Evolutionary conservation across 2,329 filamentous ascomycete species (phyloP).

Genomic region (Diaporthe amygdali): DNA sequence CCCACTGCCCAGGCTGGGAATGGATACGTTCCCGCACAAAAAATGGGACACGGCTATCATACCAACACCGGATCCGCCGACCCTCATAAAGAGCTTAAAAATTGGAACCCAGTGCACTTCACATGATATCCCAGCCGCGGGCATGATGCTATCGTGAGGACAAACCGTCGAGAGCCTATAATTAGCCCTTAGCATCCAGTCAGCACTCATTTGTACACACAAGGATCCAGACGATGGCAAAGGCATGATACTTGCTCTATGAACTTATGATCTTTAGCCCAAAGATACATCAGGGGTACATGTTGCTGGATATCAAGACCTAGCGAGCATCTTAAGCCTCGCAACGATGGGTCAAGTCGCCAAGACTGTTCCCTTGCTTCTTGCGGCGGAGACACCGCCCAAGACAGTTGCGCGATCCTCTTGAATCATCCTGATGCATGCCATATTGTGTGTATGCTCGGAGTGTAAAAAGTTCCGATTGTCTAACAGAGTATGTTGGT

Average conservation of each 20-base stretch:
- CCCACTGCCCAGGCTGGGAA: not conserved
- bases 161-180: not conserved
- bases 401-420: not conserved
- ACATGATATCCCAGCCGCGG: not conserved
- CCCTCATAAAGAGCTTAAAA: constrained; percentile 11
- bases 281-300: not conserved
- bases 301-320: not conserved
- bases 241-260: not conserved
- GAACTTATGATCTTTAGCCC: not conserved
- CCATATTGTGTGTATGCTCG: not conserved
- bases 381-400: not conserved
- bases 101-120: not conserved
- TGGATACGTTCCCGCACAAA: not conserved
- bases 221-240: not conserved
- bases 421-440: not conserved
- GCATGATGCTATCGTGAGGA: not conserved
- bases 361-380: not conserved
- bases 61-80: constrained; percentile 1
- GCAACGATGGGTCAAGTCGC: not conserved
- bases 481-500: not conserved
- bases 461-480: not conserved
- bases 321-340: not conserved
- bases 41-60: not conserved
- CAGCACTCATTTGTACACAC: not conserved
- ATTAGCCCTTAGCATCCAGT: not conserved